Base-by-base conservation (phyloP, 345 rosid genomes). In the Brassica cretica region DNA sequence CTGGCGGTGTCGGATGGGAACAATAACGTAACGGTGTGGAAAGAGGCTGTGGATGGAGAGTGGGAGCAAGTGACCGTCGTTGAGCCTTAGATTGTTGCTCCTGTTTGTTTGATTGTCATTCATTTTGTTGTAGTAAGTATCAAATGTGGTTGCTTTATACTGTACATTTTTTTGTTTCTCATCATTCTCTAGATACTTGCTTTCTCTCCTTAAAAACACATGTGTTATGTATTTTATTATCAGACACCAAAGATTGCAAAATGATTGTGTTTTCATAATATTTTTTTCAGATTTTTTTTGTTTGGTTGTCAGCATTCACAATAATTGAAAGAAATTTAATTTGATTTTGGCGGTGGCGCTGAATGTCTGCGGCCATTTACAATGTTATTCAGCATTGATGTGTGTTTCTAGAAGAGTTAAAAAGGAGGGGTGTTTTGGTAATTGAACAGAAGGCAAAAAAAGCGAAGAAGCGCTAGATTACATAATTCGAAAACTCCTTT, bases 1-100 rank as follows among this genome's bases (percentile, higher is more conserved):
- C 68, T 88, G 78, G 88, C 90, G 2, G 87, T 87, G 6, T 89
- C 92, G 1, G 89, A 88, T 60, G 92, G 87, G 55, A 84, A 74
- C 76, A 88, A 80, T 78, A 85, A 76, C 7, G 86, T 88, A 3
- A 87, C 90, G 0, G 58, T 88, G 63, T 88, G 92, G 92, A 88
- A 88, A 76, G 92, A 88, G 81, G 82, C 80, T 19, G 86, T 79
- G 24, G 89, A 88, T 73, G 89, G 89, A 32, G 87, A 84, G 67
- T 88, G 92, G 92, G 85, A 87, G 62, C 85, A 88, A 83, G 86
- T 84, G 53, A 81, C 75, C 29, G 72, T 84, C n/a, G 80, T 85
- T 66, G 90, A 87, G 66, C 84, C 88, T 12, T 87, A 75, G 76
- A 44, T 58, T 19, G 11, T 65, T 63, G 53, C 18, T 67, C 6